A percentile compares a stretch with the other conserved stretches of the same genome.
These are phyloP conservation scores for Acacia crassicarpa DNA, from an alignment of 306 rosid species.

Conservation along the genomic window DNA sequence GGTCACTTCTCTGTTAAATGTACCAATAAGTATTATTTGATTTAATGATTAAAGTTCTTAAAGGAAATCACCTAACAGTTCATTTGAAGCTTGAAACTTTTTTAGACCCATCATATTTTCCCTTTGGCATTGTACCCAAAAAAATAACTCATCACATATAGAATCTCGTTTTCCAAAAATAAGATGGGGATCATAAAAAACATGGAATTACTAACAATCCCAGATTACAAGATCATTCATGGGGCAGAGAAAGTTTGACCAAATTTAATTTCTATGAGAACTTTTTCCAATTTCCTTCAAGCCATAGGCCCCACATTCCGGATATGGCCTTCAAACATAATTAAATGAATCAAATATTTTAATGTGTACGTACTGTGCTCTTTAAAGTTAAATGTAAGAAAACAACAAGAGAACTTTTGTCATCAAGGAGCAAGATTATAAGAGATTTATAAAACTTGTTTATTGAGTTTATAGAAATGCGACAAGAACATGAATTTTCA, in stretches of 20 bases:
- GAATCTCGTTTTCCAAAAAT: slow-evolving; percentile 44
- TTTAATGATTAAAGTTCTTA: background rate
- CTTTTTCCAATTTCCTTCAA: slow-evolving; percentile 17
- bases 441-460: slow-evolving; percentile 5
- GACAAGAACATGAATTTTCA: slow-evolving; percentile 14
- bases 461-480: slow-evolving; percentile 18
- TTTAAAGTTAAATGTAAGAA: slow-evolving; percentile 20
- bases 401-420: slow-evolving; percentile 28
- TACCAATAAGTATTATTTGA: too few relatives aligned
- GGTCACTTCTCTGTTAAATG: too few relatives aligned
- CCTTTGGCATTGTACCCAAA: slow-evolving; percentile 31
- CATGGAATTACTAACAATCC: slow-evolving; percentile 37
- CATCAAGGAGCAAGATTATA: slow-evolving; percentile 25
- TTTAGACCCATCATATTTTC: background rate
- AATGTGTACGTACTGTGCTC: slow-evolving; percentile 33
- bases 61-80: background rate
- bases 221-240: slow-evolving; percentile 43
- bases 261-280: slow-evolving; percentile 10
- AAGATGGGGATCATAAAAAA: slow-evolving; percentile 48
- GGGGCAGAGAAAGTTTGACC: slow-evolving; percentile 37
- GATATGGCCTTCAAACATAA: background rate
- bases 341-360: slow-evolving; percentile 31
- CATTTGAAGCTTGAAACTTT: background rate
- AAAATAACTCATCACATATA: slow-evolving; percentile 44
- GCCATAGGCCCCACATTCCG: slow-evolving; percentile 3